Percentiles rank a stretch among this genome's conserved stretches.
Conservation (phyloP, 768 basidiomycete species). For the Sarcodon sp. region DNA sequence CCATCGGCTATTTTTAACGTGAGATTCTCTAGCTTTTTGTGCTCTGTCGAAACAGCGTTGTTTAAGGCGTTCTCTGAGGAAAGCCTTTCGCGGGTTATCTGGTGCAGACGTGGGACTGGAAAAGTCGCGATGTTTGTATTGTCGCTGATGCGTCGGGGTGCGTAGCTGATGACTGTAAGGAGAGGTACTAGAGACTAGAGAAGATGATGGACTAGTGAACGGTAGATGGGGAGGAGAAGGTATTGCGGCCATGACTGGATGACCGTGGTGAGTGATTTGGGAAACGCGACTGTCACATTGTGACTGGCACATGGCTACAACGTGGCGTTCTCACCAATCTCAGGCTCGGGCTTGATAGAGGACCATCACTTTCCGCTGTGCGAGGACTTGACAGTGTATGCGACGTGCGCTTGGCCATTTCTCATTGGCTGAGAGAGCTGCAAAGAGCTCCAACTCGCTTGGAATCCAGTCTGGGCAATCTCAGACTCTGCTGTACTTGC, state of each 20-base stretch:
- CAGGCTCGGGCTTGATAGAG: no score
- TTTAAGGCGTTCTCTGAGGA: constrained; percentile 49
- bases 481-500: no score
- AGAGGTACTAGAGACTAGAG: not conserved
- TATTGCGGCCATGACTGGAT: not conserved
- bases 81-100: constrained; percentile 28
- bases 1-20: constrained; percentile 23
- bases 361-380: no score
- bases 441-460: no score
- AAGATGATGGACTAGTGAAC: not conserved
- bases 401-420: no score
- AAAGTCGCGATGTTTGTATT: not conserved
- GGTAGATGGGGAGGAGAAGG: not conserved
- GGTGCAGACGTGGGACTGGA: not conserved
- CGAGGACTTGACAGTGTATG: no score
- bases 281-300: no score
- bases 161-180: not conserved
- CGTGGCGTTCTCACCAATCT: no score
- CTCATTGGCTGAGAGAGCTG: no score
- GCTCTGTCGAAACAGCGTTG: constrained; percentile 53
- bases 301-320: no score
- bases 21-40: constrained; percentile 36
- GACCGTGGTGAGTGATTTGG: no score
- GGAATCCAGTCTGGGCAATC: no score
- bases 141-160: not conserved